Evolutionary conservation across 768 basidiomycete genomes (phyloP).

Genomic region (Pleurotus platypus): DNA sequence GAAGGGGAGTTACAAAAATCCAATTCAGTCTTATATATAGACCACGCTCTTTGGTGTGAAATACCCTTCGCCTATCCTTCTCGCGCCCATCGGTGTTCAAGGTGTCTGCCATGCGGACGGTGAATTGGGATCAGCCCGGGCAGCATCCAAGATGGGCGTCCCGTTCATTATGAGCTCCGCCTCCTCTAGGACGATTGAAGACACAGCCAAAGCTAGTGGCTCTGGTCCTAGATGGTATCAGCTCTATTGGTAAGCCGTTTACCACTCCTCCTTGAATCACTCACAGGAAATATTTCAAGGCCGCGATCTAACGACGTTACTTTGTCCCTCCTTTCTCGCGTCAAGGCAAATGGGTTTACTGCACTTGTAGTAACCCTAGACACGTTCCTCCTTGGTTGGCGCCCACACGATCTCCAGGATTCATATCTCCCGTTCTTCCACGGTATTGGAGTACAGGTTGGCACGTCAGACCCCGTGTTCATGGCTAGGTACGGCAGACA

Average conservation of each 20-base stretch:
- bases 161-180: slow-evolving; percentile 79
- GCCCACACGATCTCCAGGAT: slow-evolving; percentile 66
- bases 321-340: slow-evolving; percentile 61
- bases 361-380: slow-evolving; percentile 80
- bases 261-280: background rate
- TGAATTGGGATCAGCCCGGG: slow-evolving; percentile 67
- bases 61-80: slow-evolving; percentile 55
- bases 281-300: slow-evolving; percentile 32
- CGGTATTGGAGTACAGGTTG: slow-evolving; percentile 65
- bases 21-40: slow-evolving; percentile 25
- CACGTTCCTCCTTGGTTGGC: slow-evolving; percentile 71
- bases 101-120: slow-evolving; percentile 68
- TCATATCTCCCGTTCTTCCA: slow-evolving; percentile 66
- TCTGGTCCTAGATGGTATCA: slow-evolving; percentile 75
- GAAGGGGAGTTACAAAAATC: background rate
- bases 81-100: slow-evolving; percentile 80
- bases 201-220: slow-evolving; percentile 71
- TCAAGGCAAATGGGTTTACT: slow-evolving; percentile 61
- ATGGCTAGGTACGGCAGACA: slow-evolving; percentile 54
- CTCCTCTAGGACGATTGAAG: slow-evolving; percentile 67
- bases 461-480: slow-evolving; percentile 74
- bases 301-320: slow-evolving; percentile 58
- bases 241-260: slow-evolving; percentile 61
- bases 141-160: slow-evolving; percentile 57
- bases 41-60: slow-evolving; percentile 70